Evolutionary conservation across 768 basidiomycete genomes (phyloP), one percentile per base, ranked within the genome.

Genomic region (Pleurotus cornucopiae): DNA sequence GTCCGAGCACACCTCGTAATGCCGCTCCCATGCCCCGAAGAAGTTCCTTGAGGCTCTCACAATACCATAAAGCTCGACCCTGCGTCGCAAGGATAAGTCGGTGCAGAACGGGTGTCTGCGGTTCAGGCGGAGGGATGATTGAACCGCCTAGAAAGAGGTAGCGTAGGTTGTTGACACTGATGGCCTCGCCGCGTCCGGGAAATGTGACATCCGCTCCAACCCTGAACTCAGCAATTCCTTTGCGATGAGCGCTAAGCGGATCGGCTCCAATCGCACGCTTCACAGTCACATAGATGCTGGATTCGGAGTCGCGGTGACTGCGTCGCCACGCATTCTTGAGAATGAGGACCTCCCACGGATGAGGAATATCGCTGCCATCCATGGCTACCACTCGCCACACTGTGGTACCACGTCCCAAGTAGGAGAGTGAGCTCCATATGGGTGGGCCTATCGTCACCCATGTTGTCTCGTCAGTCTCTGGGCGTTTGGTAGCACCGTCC

Each of bases 21-120:
- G 62, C 62, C 40, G 55, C 62, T 23, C 61, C 52, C 6, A 65
- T 52, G 13, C 55, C 62, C 41, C 48, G 39, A 16, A 65, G 58
- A 25, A 63, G 46, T 7, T 65, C 62, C 30, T 54, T 52, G 52
- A 60, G 57, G 43, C 58, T 59, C 9, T 34, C 46, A 49, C 57
- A 60, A 39, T 64, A 60, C 62, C 62, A 63, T 39, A 66, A 45
- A 21, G 63, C 56, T 6, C 59, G 59, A 30, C 63, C 65, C 21
- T 51, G 30, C 46, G 58, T 63, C 9, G 45, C 25, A n/a, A 66
- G 54, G 20, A 58, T 23, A 18, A 64, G 51, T 40, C 61, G 58
- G 48, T 65, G 63, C 11, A 62, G 60, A 43, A 61, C n/a, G 6
- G 47, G 30, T 34, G 49, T 59, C 34, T 38, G 46, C 39, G 45